Percentiles rank a stretch among this genome's conserved stretches.
Conservation (phyloP, 805 yeast genomes). For the Ogataea salicorniae region DNA sequence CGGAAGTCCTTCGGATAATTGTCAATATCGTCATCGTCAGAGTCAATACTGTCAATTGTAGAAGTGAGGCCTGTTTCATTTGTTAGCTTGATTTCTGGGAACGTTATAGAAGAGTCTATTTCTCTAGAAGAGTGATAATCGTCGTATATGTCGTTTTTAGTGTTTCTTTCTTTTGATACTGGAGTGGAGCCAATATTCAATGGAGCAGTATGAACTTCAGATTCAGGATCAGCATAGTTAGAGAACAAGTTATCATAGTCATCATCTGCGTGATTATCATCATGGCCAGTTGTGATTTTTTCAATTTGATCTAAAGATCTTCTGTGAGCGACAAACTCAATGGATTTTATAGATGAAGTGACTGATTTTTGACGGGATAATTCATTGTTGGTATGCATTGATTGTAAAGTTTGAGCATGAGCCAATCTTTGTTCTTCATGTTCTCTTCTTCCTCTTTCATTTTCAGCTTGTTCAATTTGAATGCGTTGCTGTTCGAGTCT, state of each 20-base stretch:
- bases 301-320: conserved; percentile 24
- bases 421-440: conserved; percentile 1
- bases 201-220: conserved; percentile 21
- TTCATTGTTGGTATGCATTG: background rate
- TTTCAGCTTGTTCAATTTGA: background rate
- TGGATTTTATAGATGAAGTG: conserved; percentile 19
- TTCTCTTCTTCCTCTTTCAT: conserved; percentile 4
- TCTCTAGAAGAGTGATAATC: background rate
- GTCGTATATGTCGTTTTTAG: background rate
- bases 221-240: conserved; percentile 24
- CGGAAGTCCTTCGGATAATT: conserved; percentile 2
- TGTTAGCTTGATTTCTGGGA: background rate
- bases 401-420: background rate
- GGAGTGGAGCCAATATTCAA: conserved; percentile 10
- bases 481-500: background rate
- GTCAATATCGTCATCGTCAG: background rate
- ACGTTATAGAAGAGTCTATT: conserved; percentile 26
- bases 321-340: conserved; percentile 31
- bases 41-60: background rate
- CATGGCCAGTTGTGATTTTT: conserved; percentile 7
- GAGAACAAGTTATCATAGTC: conserved; percentile 25
- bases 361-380: conserved; percentile 2
- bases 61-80: conserved; percentile 1
- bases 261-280: conserved; percentile 19
- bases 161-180: background rate